Conservation (phyloP, 2,329 filamentous ascomycete species). For the Thermomyces lanuginosus region DNA sequence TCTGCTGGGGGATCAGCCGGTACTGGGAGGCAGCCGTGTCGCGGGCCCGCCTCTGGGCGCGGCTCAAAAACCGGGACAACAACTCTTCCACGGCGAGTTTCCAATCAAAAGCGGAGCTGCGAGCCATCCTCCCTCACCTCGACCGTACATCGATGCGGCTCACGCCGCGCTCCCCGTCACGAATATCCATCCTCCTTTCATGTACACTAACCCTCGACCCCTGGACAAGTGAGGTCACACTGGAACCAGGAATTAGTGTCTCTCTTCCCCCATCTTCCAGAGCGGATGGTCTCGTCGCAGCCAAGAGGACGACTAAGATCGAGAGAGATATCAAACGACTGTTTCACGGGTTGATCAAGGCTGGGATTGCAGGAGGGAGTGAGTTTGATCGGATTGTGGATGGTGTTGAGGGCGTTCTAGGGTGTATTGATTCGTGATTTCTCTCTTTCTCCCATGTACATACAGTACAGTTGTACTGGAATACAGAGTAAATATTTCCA, state of each 20-base stretch:
- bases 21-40: constrained; percentile 26
- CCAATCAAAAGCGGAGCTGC: constrained; percentile 11
- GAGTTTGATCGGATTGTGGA: constrained; percentile 17
- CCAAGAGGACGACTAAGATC: constrained; percentile 14
- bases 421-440: constrained; percentile 16
- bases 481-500: too few species aligned
- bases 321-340: constrained; percentile 24
- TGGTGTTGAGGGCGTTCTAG: constrained; percentile 20
- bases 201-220: constrained; percentile 21
- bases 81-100: constrained; percentile 1
- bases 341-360: constrained; percentile 20
- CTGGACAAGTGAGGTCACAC: constrained; percentile 25
- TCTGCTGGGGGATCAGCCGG: constrained; percentile 27
- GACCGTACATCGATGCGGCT: constrained; percentile 22
- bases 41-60: constrained; percentile 23
- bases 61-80: not conserved
- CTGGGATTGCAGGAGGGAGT: constrained; percentile 6
- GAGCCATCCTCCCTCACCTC: constrained; percentile 19
- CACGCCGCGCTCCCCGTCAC: constrained; percentile 5
- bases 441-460: constrained; percentile 1
- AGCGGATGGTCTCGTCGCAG: constrained; percentile 4
- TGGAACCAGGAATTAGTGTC: constrained; percentile 22
- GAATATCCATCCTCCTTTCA: constrained; percentile 15
- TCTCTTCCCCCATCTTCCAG: too few species aligned
- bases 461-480: not conserved